Base-by-base conservation (phyloP, 352 stramenopile genomes). In the Phytophthora tubulina region DNA sequence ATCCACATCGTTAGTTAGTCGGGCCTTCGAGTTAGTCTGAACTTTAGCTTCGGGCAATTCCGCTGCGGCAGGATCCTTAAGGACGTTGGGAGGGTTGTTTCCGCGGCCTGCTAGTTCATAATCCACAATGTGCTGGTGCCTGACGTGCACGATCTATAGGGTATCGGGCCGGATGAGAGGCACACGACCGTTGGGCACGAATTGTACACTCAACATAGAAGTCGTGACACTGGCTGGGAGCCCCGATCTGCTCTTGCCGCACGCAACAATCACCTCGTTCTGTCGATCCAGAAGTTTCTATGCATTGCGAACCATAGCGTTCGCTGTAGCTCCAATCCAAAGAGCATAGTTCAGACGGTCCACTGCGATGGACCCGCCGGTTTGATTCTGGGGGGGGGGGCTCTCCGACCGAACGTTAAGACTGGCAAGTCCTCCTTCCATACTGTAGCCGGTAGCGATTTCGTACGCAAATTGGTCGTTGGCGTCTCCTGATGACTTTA, bases 71-170 rank as follows among this genome's bases (percentile, higher is more conserved):
- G 27, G 32, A 45, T 65, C 45, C 7, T 9, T 50, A 32, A 55
- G 56, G 1, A 65, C 21, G 21, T 46, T 45, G 4, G 33, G 6
- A 2, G 41, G 27, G 33, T 2, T 53, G 6, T 30, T 49, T 0
- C 32, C 14, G 3, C 33, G 31, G 4, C 9, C 10, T 2, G 4
- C 6, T 3, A 56, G 14, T n/a, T 64, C 57, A 9, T 35, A 49
- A 11, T 56, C 57, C 9, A 66, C 27, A 6, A 58, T 66, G 8
- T 59, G 36, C 33, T 53, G 57, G 7, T 45, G 44, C 7, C 57
- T 33, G 0, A 44, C 57, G 14, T 14, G 7, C 0, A 56, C 45
- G 13, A 65, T 56, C 5, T 21, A n/a, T 17, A 65, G 57, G 2
- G 45, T 65, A 14, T 56, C 45, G 2, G 57, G 44, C 1, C n/a